Evolutionary conservation across 148 eudicot genomes (phyloP).

Genomic region (Rhododendron mucronatum): DNA sequence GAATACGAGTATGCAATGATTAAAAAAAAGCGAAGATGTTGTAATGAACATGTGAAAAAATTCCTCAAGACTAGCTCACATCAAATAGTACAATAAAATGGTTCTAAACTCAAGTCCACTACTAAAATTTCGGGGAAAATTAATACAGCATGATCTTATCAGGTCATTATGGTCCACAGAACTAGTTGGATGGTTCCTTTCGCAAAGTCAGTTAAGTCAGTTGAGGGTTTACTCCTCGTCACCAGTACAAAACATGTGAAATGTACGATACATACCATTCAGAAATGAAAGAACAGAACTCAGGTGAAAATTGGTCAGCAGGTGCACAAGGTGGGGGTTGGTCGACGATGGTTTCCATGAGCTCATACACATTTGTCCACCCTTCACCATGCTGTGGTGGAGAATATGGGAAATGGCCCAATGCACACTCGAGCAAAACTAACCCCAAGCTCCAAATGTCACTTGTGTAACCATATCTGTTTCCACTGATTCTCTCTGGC

Average conservation of each 20-base stretch:
- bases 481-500: slow-evolving; percentile 93
- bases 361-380: slow-evolving; percentile 63
- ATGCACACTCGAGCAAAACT: slow-evolving; percentile 88
- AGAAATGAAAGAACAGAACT: slow-evolving; percentile 93
- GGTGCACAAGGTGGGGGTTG: slow-evolving; percentile 80
- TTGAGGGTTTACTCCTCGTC: background rate
- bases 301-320: slow-evolving; percentile 69
- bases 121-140: background rate
- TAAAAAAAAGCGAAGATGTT: background rate
- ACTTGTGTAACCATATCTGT: slow-evolving; percentile 56
- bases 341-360: slow-evolving; percentile 80
- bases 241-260: slow-evolving; percentile 10
- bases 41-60: background rate
- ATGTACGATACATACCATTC: slow-evolving; percentile 49
- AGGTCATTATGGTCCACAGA: background rate
- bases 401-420: slow-evolving; percentile 75
- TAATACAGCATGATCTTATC: background rate
- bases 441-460: slow-evolving; percentile 99
- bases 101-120: background rate
- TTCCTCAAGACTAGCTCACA: background rate
- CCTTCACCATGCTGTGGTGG: slow-evolving; percentile 59
- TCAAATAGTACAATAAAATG: background rate
- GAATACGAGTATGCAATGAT: background rate
- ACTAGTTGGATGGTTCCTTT: background rate
- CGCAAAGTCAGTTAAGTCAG: background rate